Percentiles rank a stretch among this genome's conserved stretches.
These are phyloP conservation scores for Pleurotus pulmonarius DNA, from an alignment of 768 basidiomycete species.

Conservation along the genomic window DNA sequence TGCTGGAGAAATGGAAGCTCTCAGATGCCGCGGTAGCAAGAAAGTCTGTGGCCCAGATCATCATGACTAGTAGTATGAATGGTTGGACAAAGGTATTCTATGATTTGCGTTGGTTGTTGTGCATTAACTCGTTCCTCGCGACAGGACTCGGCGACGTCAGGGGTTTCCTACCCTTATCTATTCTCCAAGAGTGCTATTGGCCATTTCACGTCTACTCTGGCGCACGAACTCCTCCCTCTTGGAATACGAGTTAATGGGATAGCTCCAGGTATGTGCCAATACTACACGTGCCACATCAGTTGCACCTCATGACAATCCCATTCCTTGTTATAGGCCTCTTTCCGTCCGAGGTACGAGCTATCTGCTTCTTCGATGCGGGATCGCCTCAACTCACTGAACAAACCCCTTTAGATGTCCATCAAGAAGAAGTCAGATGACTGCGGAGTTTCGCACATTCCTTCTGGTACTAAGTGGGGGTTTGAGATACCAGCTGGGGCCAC, in stretches of 20 bases:
- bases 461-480: constrained; percentile 16
- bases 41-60: constrained; percentile 41
- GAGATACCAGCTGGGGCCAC: constrained; percentile 25
- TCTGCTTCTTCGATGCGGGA: too few relatives aligned
- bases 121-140: neutral
- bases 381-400: too few relatives aligned
- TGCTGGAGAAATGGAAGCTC: constrained; percentile 44
- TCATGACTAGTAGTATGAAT: constrained; percentile 51
- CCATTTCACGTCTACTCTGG: constrained; percentile 41
- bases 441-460: neutral
- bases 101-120: neutral
- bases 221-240: constrained; percentile 44
- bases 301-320: neutral
- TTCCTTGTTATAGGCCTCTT: constrained; percentile 23
- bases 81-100: constrained; percentile 43
- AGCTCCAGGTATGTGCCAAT: constrained; percentile 28
- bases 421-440: neutral
- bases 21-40: constrained; percentile 20
- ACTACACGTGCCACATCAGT: constrained; percentile 3
- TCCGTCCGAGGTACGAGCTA: constrained; percentile 18
- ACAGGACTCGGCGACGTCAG: constrained; percentile 38
- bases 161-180: constrained; percentile 40
- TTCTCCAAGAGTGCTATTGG: constrained; percentile 46
- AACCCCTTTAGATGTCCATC: too few relatives aligned
- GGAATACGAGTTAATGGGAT: constrained; percentile 47